Evolutionary conservation across 108 stramenopile genomes (phyloP), one percentile per base, ranked within the genome.

Genomic region (Cyclotella distinguenda): DNA sequence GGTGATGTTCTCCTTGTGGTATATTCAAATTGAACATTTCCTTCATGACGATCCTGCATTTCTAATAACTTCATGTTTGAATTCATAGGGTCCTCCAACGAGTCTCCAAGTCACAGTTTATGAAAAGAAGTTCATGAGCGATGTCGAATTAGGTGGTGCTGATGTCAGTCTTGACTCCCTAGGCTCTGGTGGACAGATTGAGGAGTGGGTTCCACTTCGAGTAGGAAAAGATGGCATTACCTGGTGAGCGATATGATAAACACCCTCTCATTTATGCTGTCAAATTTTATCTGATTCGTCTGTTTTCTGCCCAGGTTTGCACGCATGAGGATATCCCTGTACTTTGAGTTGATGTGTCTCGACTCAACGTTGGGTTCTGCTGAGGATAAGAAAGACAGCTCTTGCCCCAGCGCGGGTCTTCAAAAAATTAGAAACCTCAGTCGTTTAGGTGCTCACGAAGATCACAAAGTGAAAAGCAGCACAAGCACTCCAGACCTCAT

Each of bases 71-170:
- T 12, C 12, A 19, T 23, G 6, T 1, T 11, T 1, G 12, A 7
- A 15, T 21, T 65, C 21, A 1, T 51, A 71, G 70, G 93, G 93
- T 21, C 86, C 93, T 11, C 93, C 93, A 19, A 78, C 82, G 16
- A 77, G 84, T 30, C 79, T 95, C 28, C 88, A 91, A 68, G 36
- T 95, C 10, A 82, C 90, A 11, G 93, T 90, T 9, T 95, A 87
- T 33, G 93, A 95, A 72, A 91, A 90, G 77, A 95, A 91, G 54
- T 89, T 95, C 45, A 84, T 95, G 86, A 86, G 84, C 44, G 89
- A 90, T 68, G 46, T 75, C 32, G 73, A 71, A 23, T 70, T 94
- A 10, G 93, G 93, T 15, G 74, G 82, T 30, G 93, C 93, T 6
- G 93, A 94, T 62, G 72, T 94, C 15, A 79, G 76, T 39, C 70